Base-by-base conservation (phyloP, 495 filamentous ascomycete genomes). In the Entonaema liquescens region DNA sequence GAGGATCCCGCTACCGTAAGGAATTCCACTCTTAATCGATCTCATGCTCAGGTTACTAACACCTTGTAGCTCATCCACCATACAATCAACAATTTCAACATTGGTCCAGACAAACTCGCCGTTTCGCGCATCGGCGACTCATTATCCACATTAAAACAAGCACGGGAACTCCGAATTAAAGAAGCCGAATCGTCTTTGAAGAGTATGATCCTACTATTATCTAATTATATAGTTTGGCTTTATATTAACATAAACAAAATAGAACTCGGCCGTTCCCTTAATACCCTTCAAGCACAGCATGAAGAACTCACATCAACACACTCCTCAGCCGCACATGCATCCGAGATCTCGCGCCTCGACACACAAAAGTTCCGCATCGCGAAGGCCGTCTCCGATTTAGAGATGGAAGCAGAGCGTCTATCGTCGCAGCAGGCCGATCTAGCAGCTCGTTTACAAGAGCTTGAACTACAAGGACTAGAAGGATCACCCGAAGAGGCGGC, bases 291-390 rank as follows among this genome's bases (percentile, higher is more conserved):
- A 23, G 81, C 86, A 6, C 90, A 94, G 71, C 88, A 95, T 79
- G 81, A 83, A 29, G 91, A 95, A 77, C 89, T 90, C 3, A 82
- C 92, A 2, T 80, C 87, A 1, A 82, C 87, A 0, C 91, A 95
- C 81, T 91, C 91, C 60, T 86, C 90, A 6, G 85, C 89, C 62
- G 88, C 88, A 60, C 94, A 97, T 79, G 92, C 93, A 23, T 86
- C 85, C 58, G 87, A 92, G 70, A 95, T 97, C 55, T 86, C 94
- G 54, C 89, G 91, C 52, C 88, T 96, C 58, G 93, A 96, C 81
- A 94, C 92, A 6, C 91, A 97, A 76, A 98, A 98, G 79, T 99
- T 98, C 79, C 91, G 93, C 59, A 87, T 92, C 62, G 95, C 95
- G 6, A 99, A 99, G 79, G 87, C 90, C 9, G 92, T 91, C 0